These are phyloP conservation scores for Mercurialis annua DNA, from an alignment of 345 rosid genomes.

Conservation along the genomic window DNA sequence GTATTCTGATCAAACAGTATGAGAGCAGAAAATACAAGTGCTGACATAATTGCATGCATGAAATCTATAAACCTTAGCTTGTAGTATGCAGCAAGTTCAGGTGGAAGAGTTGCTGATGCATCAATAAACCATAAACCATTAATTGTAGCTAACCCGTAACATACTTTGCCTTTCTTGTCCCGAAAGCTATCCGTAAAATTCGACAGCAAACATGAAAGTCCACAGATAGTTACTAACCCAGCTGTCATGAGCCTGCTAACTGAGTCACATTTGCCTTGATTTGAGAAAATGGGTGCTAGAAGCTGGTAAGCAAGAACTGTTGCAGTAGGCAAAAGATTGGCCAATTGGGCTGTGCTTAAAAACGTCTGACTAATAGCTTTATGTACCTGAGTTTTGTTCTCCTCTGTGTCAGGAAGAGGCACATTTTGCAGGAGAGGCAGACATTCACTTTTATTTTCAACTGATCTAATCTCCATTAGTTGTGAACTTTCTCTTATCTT, in stretches of 20 bases:
- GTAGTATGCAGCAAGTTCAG: conserved; percentile 52
- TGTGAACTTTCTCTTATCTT: not conserved
- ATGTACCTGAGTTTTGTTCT: conserved; percentile 54
- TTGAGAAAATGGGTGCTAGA: conserved; percentile 69
- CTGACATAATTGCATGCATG: conserved; percentile 69
- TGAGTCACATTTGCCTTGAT: conserved; percentile 68
- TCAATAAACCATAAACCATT: conserved; percentile 80
- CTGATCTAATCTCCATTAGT: conserved; percentile 49
- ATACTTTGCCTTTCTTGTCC: conserved; percentile 64
- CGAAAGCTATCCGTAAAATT: conserved; percentile 80
- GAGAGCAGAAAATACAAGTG: conserved; percentile 69
- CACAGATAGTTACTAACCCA: conserved; percentile 52
- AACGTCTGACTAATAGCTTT: conserved; percentile 81
- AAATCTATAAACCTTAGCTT: conserved; percentile 65
- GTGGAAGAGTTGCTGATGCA: conserved; percentile 56
- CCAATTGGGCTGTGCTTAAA: conserved; percentile 80
- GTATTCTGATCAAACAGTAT: conserved; percentile 72
- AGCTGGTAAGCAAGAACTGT: conserved; percentile 90
- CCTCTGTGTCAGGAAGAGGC: conserved; percentile 36
- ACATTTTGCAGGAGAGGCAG: conserved; percentile 44
- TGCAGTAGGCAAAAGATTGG: conserved; percentile 89
- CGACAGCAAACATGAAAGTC: conserved; percentile 58
- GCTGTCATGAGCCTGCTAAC: conserved; percentile 59
- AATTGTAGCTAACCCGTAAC: conserved; percentile 69
- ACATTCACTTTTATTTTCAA: conserved; percentile 30